Evolutionary conservation across 2,329 filamentous ascomycete species (phyloP).

Genomic region (Pezicula radicicola): DNA sequence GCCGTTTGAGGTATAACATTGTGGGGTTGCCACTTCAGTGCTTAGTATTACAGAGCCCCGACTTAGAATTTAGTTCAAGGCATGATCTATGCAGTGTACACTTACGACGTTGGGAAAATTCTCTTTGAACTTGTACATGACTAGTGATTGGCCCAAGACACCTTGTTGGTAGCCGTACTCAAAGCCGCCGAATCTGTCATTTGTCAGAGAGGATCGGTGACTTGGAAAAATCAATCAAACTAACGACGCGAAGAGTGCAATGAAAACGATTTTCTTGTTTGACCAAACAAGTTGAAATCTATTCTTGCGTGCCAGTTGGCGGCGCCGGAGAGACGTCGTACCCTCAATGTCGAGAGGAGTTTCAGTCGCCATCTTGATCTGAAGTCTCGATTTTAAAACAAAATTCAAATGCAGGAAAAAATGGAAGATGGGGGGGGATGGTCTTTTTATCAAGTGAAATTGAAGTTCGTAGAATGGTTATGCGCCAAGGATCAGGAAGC

Average conservation of each 20-base stretch:
- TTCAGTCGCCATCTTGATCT: no score
- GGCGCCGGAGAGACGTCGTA: background rate
- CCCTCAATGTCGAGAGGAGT: background rate
- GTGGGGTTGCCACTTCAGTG: no score
- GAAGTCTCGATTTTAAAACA: no score
- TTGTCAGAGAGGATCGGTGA: background rate
- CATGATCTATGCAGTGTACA: no score
- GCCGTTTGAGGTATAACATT: no score
- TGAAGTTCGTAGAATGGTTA: no score
- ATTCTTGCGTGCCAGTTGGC: background rate
- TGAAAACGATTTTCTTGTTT: conserved; percentile 36
- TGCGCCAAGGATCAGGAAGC: no score
- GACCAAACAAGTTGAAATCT: background rate
- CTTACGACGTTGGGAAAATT: conserved; percentile 48
- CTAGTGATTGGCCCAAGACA: conserved; percentile 49
- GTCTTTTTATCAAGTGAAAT: no score
- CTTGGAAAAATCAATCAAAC: conserved; percentile 7
- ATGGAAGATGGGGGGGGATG: no score
- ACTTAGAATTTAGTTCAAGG: no score
- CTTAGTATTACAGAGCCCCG: no score
- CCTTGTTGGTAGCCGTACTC: conserved; percentile 54
- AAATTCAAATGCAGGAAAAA: no score
- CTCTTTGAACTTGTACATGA: conserved; percentile 47
- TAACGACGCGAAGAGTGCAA: conserved; percentile 39
- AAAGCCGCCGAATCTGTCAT: conserved; percentile 47